Percentiles rank a stretch among this genome's conserved stretches.
phyloP scores from a whole-genome alignment of 441 rosid species.

The Erysimum cheiri region DNA sequence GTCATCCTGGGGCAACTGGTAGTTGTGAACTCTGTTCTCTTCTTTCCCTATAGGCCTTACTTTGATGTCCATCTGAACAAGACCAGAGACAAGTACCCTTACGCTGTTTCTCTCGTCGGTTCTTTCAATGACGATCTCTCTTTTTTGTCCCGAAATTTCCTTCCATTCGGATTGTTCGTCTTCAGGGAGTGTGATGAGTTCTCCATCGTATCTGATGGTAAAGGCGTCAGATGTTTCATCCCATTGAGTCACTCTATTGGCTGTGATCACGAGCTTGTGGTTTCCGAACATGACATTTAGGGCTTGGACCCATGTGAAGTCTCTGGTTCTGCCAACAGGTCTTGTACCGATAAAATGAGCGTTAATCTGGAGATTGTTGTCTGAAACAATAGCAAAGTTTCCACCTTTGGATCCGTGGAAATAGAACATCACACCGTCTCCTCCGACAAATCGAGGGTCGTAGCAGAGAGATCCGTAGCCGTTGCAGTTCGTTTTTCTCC shows the following conservation, averaged over 20 bases:
- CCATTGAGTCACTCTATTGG: constrained; percentile 64
- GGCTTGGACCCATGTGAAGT: constrained; percentile 95
- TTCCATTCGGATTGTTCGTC: constrained; percentile 72
- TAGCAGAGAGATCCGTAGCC: constrained; percentile 88
- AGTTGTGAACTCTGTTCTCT: constrained; percentile 75
- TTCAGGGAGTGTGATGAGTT: constrained; percentile 51
- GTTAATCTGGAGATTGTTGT: constrained; percentile 74
- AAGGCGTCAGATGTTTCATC: constrained; percentile 59
- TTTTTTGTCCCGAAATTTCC: constrained; percentile 36
- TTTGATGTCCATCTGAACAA: constrained; percentile 62
- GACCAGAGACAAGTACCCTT: constrained; percentile 60
- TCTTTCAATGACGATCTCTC: constrained; percentile 63
- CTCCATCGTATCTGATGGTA: constrained; percentile 51
- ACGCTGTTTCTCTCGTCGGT: constrained; percentile 67
- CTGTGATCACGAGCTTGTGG: constrained; percentile 68
- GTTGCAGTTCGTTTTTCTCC: constrained; percentile 72
- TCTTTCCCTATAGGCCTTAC: constrained; percentile 72
- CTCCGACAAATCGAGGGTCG: constrained; percentile 85
- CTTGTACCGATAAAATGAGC: constrained; percentile 90
- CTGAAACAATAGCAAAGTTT: constrained; percentile 85
- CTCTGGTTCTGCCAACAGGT: constrained; percentile 78
- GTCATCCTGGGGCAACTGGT: constrained; percentile 69
- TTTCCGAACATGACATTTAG: constrained; percentile 65
- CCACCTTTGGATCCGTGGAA: constrained; percentile 88
- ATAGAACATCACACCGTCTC: constrained; percentile 92